Evolutionary conservation across 495 filamentous ascomycete species (phyloP).

Genomic region (Cercophora newfieldiana): DNA sequence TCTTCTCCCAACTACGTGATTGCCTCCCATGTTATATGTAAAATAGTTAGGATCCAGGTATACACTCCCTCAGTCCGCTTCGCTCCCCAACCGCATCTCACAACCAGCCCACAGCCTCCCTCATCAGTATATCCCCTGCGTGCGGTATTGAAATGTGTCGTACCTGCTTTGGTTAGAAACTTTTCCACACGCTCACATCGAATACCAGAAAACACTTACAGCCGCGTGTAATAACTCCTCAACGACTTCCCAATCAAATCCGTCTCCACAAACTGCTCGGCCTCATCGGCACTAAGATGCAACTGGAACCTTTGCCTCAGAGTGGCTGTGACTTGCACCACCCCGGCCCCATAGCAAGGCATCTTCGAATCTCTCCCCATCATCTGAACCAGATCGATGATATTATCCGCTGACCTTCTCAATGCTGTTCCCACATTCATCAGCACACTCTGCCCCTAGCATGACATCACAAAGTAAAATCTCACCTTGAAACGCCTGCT

Average conservation of each 20-base stretch:
- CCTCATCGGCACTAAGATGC: constrained; percentile 71
- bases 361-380: constrained; percentile 76
- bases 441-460: neutral
- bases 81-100: neutral
- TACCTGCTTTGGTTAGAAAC: constrained; percentile 51
- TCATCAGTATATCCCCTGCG: constrained; percentile 70
- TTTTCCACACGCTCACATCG: constrained; percentile 8
- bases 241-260: constrained; percentile 69
- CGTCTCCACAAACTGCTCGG: constrained; percentile 69
- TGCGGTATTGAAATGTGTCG: constrained; percentile 78
- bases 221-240: constrained; percentile 75
- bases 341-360: constrained; percentile 71
- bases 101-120: neutral
- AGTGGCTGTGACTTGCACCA: constrained; percentile 58
- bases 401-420: constrained; percentile 66
- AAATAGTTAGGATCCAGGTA: neutral
- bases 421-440: constrained; percentile 48
- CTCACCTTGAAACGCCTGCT: constrained; percentile 70
- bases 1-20: neutral
- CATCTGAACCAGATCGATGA: constrained; percentile 71
- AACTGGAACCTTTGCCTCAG: constrained; percentile 68
- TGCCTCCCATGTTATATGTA: neutral
- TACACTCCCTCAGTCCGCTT: neutral
- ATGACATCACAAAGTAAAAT: constrained; percentile 9
- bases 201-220: constrained; percentile 46